Evolutionary conservation across 73 alveolate species (phyloP).

Genomic region (Urostyla sp.): DNA sequence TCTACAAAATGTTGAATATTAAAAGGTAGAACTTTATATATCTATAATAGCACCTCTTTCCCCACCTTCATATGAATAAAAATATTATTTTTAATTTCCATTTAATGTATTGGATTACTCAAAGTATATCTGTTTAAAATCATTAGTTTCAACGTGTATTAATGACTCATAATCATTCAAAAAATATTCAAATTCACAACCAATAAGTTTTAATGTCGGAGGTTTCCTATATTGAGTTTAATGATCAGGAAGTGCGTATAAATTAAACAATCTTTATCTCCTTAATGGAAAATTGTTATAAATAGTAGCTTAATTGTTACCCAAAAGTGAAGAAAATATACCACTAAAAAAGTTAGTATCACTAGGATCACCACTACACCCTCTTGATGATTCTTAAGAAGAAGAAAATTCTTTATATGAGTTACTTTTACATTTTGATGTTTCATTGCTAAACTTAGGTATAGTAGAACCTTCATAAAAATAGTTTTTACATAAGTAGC

Average conservation of each 20-base stretch:
- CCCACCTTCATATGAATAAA: slow-evolving; percentile 12
- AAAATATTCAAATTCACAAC: slow-evolving; percentile 16
- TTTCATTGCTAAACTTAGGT: background rate
- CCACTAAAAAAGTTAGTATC: background rate
- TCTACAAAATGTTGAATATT: background rate
- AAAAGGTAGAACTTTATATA: background rate
- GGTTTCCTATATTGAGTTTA: background rate
- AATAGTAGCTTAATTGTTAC: no score
- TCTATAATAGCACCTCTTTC: slow-evolving; percentile 6
- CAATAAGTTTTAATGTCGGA: background rate
- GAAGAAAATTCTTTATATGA: background rate
- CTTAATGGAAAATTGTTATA: slow-evolving; percentile 6
- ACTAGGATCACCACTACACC: background rate
- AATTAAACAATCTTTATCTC: background rate
- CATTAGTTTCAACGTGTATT: slow-evolving; percentile 5
- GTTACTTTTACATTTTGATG: background rate
- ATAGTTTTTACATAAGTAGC: background rate
- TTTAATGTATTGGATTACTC: background rate
- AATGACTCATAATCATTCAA: background rate
- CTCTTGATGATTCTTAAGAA: background rate
- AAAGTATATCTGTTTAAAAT: background rate
- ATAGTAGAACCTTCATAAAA: background rate
- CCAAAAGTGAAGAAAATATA: background rate
- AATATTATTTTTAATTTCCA: background rate
- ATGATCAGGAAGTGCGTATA: slow-evolving; percentile 25